phyloP scores from a whole-genome alignment of 108 stramenopile genomes.

The Skeletonema marinoi region DNA sequence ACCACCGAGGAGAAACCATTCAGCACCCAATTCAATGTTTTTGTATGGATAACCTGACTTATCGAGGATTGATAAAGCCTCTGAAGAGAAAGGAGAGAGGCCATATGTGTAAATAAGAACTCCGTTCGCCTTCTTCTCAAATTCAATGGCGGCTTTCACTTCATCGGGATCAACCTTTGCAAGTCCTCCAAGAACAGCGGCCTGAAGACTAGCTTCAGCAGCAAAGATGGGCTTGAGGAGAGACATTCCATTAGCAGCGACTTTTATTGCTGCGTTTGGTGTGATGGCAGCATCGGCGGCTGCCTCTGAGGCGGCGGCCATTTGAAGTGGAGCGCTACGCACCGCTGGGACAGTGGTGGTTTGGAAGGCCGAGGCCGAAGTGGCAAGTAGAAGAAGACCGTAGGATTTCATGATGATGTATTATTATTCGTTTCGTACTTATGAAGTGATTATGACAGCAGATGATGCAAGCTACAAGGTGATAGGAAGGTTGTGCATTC shows the following conservation, averaged over 20 bases:
- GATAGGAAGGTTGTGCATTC: too few relatives aligned
- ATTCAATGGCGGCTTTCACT: conserved; percentile 40
- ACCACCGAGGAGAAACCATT: conserved; percentile 76
- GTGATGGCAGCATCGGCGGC: neutral
- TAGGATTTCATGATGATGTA: neutral
- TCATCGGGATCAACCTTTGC: conserved; percentile 48
- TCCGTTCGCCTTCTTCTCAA: conserved; percentile 39
- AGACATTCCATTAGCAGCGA: conserved; percentile 69
- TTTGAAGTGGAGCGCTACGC: neutral
- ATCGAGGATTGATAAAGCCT: conserved; percentile 67
- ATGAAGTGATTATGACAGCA: too few relatives aligned
- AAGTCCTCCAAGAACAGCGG: conserved; percentile 51
- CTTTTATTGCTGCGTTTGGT: conserved; percentile 65
- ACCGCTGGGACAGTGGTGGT: neutral
- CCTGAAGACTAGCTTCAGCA: conserved; percentile 63
- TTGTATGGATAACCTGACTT: conserved; percentile 53
- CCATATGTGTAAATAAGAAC: conserved; percentile 77
- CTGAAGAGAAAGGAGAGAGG: conserved; percentile 64
- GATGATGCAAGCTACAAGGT: too few relatives aligned
- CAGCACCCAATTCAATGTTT: conserved; percentile 63
- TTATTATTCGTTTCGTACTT: neutral
- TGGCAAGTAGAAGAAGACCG: neutral
- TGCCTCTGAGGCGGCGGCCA: neutral
- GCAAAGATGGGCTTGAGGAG: conserved; percentile 67
- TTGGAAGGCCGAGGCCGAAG: neutral